A percentile compares a stretch with the other conserved stretches of the same genome.
These are phyloP conservation scores for Myrica gale DNA, from an alignment of 306 rosid genomes.

Conservation along the genomic window DNA sequence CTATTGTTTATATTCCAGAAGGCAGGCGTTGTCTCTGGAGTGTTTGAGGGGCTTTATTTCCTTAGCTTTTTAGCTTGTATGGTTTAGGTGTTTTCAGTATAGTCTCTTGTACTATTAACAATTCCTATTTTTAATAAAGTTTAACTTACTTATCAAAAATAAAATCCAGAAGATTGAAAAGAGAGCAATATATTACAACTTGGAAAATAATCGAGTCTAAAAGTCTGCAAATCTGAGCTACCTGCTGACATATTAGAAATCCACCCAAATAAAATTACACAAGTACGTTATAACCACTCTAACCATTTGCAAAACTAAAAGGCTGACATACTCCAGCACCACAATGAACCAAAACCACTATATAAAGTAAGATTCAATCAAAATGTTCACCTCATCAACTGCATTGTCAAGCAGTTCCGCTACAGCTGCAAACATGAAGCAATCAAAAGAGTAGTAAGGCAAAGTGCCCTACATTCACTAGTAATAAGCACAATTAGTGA, in stretches of 20 bases:
- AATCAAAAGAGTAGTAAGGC: constrained; percentile 9
- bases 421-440: constrained; percentile 58
- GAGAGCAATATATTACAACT: background rate
- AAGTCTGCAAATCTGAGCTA: background rate
- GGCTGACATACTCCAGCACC: background rate
- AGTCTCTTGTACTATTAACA: too few species aligned
- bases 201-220: background rate
- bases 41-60: too few species aligned
- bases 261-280: background rate
- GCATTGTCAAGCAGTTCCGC: constrained; percentile 96
- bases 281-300: background rate
- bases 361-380: background rate
- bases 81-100: too few species aligned
- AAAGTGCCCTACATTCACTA: constrained; percentile 8
- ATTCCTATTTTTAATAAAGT: too few species aligned
- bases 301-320: background rate
- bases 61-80: too few species aligned
- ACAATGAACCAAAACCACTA: background rate
- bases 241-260: background rate
- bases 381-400: constrained; percentile 71
- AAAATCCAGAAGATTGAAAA: background rate
- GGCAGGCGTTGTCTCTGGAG: too few species aligned
- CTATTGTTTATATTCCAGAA: background rate
- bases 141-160: too few species aligned
- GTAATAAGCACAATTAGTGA: constrained; percentile 4